Percentiles rank a stretch among this genome's conserved stretches.
These are phyloP conservation scores for Russula virescens DNA, from an alignment of 768 basidiomycete species.

Conservation along the genomic window DNA sequence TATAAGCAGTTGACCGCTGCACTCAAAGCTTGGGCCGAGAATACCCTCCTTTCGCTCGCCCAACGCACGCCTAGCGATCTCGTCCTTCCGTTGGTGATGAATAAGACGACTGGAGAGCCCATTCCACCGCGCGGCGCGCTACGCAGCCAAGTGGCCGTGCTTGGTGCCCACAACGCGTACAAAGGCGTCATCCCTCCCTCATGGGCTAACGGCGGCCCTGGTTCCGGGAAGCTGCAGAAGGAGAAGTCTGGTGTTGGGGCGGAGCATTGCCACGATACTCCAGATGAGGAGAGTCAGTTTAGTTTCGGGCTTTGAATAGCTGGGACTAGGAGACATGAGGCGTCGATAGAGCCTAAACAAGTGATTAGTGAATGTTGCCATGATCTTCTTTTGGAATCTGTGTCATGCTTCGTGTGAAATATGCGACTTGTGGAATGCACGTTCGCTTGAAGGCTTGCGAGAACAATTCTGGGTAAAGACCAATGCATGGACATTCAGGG, in stretches of 20 bases:
- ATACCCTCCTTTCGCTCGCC: not conserved
- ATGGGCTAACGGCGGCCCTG: not conserved
- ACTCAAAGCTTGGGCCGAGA: constrained; percentile 7
- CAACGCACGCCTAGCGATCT: constrained; percentile 2
- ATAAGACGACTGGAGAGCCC: constrained; percentile 8
- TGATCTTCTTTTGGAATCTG: no score
- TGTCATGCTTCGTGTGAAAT: no score
- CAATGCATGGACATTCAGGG: no score
- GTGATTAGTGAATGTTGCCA: no score
- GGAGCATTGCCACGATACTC: not conserved
- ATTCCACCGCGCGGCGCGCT: not conserved
- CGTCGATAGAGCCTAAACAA: no score
- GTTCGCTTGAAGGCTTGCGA: no score
- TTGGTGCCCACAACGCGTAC: constrained; percentile 1
- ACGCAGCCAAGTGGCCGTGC: constrained; percentile 10
- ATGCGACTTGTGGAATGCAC: no score
- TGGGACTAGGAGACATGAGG: not conserved
- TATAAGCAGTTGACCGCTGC: not conserved
- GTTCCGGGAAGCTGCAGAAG: not conserved
- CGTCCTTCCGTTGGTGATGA: not conserved
- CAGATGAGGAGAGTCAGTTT: not conserved
- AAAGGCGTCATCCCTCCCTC: constrained; percentile 8
- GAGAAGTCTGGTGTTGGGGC: not conserved
- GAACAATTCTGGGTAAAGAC: no score
- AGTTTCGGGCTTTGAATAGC: not conserved